These are phyloP conservation scores for Leishmania mexicana DNA, from an alignment of 208 protist species.

Conservation along the genomic window DNA sequence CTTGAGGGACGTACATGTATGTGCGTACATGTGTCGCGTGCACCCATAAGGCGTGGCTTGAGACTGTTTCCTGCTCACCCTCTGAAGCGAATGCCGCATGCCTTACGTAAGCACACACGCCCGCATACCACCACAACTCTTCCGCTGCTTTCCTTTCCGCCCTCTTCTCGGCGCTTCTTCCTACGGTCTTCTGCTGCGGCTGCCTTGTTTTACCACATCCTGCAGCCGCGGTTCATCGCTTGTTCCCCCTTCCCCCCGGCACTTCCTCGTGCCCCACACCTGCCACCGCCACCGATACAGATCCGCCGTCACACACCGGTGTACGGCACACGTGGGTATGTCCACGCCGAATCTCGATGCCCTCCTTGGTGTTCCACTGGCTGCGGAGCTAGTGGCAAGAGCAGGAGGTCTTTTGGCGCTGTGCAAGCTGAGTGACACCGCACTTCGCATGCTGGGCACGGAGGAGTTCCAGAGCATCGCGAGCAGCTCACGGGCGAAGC, in stretches of 20 bases:
- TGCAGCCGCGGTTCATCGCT: not conserved
- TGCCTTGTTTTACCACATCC: not conserved
- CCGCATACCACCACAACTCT: too few relatives aligned
- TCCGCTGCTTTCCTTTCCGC: not conserved
- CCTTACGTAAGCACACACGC: not conserved
- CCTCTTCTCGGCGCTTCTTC: not conserved
- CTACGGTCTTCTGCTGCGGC: not conserved
- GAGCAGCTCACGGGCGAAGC: slow-evolving; percentile 31
- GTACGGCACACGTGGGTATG: slow-evolving; percentile 10
- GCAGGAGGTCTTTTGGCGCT: slow-evolving; percentile 63
- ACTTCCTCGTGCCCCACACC: not conserved
- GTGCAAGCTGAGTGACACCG: slow-evolving; percentile 59
- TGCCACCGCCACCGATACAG: not conserved
- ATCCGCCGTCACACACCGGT: not conserved
- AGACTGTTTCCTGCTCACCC: not conserved
- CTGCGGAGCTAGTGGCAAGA: slow-evolving; percentile 43
- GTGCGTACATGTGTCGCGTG: not conserved
- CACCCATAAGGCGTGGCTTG: not conserved
- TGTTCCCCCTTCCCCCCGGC: not conserved
- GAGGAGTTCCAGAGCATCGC: slow-evolving; percentile 39
- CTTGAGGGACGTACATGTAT: not conserved
- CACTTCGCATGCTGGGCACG: slow-evolving; percentile 67
- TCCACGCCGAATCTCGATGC: slow-evolving; percentile 57
- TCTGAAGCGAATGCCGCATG: not conserved
- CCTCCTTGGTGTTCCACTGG: slow-evolving; percentile 54